phyloP scores from a whole-genome alignment of 306 rosid genomes.

The Oxytropis ochrocephala region DNA sequence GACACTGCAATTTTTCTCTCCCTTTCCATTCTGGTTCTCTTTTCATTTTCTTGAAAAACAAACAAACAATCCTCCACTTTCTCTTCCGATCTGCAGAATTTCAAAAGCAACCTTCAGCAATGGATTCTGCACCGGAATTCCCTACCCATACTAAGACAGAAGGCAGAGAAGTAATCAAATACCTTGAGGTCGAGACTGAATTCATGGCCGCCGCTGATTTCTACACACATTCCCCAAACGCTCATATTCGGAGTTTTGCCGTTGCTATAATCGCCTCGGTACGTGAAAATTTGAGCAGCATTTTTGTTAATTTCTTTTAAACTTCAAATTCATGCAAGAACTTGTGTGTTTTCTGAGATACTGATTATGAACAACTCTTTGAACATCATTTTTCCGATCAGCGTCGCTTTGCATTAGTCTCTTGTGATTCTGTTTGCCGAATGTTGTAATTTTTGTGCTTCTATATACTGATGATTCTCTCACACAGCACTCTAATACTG shows the following conservation, averaged over 20 bases:
- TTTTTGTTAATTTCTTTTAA: not conserved
- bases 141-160: not conserved
- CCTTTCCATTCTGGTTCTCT: not conserved
- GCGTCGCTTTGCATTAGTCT: not conserved
- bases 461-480: not conserved
- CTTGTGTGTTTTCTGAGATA: too few species aligned
- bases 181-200: not conserved
- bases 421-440: not conserved
- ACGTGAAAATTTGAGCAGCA: not conserved
- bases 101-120: not conserved
- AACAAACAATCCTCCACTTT: not conserved
- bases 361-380: too few species aligned
- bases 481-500: not conserved
- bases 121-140: not conserved
- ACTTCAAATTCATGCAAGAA: not conserved
- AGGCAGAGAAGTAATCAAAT: not conserved
- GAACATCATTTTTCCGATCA: too few species aligned
- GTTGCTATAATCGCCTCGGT: not conserved
- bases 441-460: not conserved
- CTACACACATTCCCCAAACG: rapidly evolving
- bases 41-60: conserved; percentile 9
- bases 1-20: not conserved
- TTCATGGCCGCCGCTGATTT: not conserved
- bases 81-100: not conserved
- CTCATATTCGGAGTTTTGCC: not conserved